Evolutionary conservation across 2,329 filamentous ascomycete genomes (phyloP).

Genomic region (Calonectria pteridis): DNA sequence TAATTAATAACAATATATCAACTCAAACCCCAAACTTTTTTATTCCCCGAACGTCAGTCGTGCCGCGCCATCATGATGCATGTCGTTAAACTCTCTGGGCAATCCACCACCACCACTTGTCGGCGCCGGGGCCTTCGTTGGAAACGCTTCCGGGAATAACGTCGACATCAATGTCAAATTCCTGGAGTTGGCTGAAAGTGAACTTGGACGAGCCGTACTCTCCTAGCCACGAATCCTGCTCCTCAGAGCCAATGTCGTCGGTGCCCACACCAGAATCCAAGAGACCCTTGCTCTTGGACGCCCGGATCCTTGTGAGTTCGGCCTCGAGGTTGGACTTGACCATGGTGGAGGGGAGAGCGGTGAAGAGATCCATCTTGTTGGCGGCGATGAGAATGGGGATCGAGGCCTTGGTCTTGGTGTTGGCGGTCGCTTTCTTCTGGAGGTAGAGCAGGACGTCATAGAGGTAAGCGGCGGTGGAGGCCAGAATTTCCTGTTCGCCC

Average conservation of each 20-base stretch:
- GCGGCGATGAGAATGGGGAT: conserved; percentile 87
- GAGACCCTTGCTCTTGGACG: conserved; percentile 82
- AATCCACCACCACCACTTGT: conserved; percentile 94
- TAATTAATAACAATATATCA: conserved; percentile 41
- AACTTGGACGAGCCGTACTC: conserved; percentile 84
- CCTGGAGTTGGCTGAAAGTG: conserved; percentile 83
- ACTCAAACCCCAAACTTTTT: not conserved
- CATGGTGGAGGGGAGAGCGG: conserved; percentile 82
- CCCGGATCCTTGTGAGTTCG: conserved; percentile 83
- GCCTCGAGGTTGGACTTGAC: conserved; percentile 82
- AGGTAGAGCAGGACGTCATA: conserved; percentile 89
- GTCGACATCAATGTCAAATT: conserved; percentile 83
- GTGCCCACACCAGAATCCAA: conserved; percentile 83
- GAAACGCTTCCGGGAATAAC: conserved; percentile 81
- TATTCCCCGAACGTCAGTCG: not conserved
- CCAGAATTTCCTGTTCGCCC: conserved; percentile 69
- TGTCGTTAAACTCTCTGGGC: conserved; percentile 65
- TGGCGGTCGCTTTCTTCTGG: conserved; percentile 78
- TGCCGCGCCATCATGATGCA: not conserved
- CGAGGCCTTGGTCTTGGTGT: conserved; percentile 50
- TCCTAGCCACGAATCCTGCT: conserved; percentile 87
- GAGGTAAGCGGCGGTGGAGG: conserved; percentile 84
- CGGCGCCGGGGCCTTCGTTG: conserved; percentile 76
- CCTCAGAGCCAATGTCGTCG: conserved; percentile 71
- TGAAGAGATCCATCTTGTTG: conserved; percentile 97